Base-by-base conservation (phyloP, 192 early-diverging fungal genomes). In the Podila minutissima region DNA sequence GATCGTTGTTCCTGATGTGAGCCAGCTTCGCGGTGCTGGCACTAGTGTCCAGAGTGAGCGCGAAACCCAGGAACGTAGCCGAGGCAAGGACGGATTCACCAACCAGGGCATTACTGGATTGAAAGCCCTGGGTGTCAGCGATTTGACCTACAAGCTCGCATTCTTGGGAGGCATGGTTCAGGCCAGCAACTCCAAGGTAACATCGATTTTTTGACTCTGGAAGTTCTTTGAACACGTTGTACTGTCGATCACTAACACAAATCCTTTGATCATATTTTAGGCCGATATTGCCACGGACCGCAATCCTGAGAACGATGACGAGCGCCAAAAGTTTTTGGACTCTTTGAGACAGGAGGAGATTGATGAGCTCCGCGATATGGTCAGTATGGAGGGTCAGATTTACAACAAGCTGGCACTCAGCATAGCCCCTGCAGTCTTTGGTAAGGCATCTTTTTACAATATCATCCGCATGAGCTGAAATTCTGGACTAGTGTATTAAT, bases 1-100 rank as follows among this genome's bases (percentile, higher is more conserved):
- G 28, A 93, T 99, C 66, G 97, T 96, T 62, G 88, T 99, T 24
- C 97, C 97, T 22, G 97, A 99, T 69, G 91, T 97, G 8, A 85
- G 86, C 64, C 93, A 95, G 73, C 87, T 97, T n/a, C 87, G 90
- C 68, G 93, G 91, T 26, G 91, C 93, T 17, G 92, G 91, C 32
- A 87, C 88, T 7, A 69, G 73, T 55, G 62, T 69, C 26, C 71
- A 73, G 59, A 70, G 69, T 2, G 71, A 81, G 37, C 77, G 77
- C 20, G 77, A 81, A 63, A 81, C 77, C 26, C 77, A 81, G 61
- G 77, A 81, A 5, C 71, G 71, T 59, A 83, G 68, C 48, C 79
- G 81, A 62, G 75, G 83, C 28, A 71, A 62, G 50, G 91, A 91
- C 58, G 92, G 92, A 26, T 88, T 91, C 32, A 82, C 82, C 28